Conservation (phyloP, 306 rosid genomes). For the Vigna angularis region DNA sequence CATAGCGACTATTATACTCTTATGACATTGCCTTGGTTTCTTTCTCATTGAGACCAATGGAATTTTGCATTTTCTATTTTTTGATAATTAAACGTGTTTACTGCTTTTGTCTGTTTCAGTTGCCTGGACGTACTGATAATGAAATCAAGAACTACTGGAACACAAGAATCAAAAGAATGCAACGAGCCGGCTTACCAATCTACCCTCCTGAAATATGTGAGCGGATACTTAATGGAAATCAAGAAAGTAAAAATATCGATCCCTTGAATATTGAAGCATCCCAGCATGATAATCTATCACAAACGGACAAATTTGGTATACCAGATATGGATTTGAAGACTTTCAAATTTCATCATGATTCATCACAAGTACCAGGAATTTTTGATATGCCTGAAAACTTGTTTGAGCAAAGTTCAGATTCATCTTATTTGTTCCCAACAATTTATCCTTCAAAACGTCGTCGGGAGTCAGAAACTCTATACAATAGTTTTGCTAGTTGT, state of each 20-base stretch:
- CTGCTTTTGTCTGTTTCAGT: slow-evolving; percentile 53
- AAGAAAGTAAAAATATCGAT: slow-evolving; percentile 50
- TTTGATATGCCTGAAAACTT: slow-evolving; percentile 48
- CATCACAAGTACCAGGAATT: slow-evolving; percentile 48
- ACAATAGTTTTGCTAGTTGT: slow-evolving; percentile 44
- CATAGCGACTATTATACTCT: not conserved
- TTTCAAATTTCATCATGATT: slow-evolving; percentile 40
- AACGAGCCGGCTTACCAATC: slow-evolving; percentile 73
- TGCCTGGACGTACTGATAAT: slow-evolving; percentile 92
- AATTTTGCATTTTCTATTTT: slow-evolving; percentile 3
- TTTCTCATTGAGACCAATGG: not conserved
- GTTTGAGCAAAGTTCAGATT: slow-evolving; percentile 55
- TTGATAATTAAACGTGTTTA: slow-evolving; percentile 24
- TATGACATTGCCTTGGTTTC: not conserved
- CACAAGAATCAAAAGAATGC: slow-evolving; percentile 71
- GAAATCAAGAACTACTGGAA: slow-evolving; percentile 94
- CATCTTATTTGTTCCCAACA: slow-evolving; percentile 50
- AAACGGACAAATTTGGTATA: slow-evolving; percentile 51
- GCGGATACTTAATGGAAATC: slow-evolving; percentile 52
- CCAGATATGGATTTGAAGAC: slow-evolving; percentile 56
- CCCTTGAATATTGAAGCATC: slow-evolving; percentile 38
- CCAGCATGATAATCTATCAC: slow-evolving; percentile 52
- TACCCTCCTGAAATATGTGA: slow-evolving; percentile 65
- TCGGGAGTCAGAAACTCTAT: slow-evolving; percentile 47
- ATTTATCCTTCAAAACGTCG: slow-evolving; percentile 51